Base-by-base conservation (phyloP, 495 filamentous ascomycete species). In the Massariosphaeria phaeospora region DNA sequence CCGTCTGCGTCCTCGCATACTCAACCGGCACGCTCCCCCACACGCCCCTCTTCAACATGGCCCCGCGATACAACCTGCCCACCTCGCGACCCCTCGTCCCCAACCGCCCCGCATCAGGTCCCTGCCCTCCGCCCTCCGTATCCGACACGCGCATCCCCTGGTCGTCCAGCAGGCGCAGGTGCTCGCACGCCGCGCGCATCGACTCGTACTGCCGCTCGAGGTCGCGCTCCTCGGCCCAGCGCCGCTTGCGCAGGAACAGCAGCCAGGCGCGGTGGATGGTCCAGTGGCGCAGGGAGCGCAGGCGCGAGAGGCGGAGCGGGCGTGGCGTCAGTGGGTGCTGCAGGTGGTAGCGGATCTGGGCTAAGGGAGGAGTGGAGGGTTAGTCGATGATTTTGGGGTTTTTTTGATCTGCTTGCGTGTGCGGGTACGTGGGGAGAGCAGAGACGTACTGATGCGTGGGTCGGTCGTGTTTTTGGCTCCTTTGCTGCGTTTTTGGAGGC, bases 251-350 rank as follows among this genome's bases (percentile, higher is more conserved):
- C 61, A 80, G 80, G 72, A 81, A 82, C 36, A 95, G 70, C 54
- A 85, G 75, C 85, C 89, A 96, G 18, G 91, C 93, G 61, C 93
- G 89, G 74, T 97, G 91, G 75, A 99, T 97, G 46, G 93, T 96
- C 93, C 94, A 99, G 76, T 99, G 93, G 21, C 93, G 86, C 60
- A 97, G 84, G 73, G 81, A 79, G 48, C 93, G 85, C 73, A 85
- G 86, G 58, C 91, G 88, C 23, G 81, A 87, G 78, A 95, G 85
- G 56, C 87, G 81, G 58, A 96, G 79, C 2, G 91, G 89, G 2
- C 87, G 82, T 0, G 88, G 88, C 21, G 79, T 83, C 39, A 76
- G 68, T 30, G 81, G 79, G 68, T 86, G 83, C 48, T 69, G 55
- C 53, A 85, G 80, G 70, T 80, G 78, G 71, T 85, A 85, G 63